phyloP scores from a whole-genome alignment of 2,329 filamentous ascomycete species.

The Neocucurbitaria cava region DNA sequence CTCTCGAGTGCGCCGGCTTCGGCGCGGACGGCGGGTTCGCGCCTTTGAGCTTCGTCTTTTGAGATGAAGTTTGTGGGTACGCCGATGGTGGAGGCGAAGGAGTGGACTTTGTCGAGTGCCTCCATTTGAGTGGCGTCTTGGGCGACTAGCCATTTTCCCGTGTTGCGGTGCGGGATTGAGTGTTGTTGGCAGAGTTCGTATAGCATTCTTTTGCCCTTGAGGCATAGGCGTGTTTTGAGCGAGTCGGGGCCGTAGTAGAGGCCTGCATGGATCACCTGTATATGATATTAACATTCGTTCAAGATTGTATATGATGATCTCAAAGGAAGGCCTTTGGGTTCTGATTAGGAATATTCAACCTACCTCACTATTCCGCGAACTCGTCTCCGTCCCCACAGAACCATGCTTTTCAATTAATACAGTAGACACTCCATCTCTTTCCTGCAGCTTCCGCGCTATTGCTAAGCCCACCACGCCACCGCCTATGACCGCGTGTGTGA shows the following conservation, averaged over 20 bases:
- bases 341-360: neutral
- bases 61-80: constrained; percentile 78
- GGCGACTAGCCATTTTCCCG: constrained; percentile 94
- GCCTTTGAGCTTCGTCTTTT: constrained; percentile 63
- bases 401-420: constrained; percentile 82
- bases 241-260: constrained; percentile 82
- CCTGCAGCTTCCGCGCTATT: constrained; percentile 74
- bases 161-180: constrained; percentile 73
- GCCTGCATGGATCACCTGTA: constrained; percentile 87
- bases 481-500: constrained; percentile 72
- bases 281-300: neutral
- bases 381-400: constrained; percentile 82
- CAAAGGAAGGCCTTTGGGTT: neutral
- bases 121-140: constrained; percentile 75
- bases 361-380: constrained; percentile 86
- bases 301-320: neutral
- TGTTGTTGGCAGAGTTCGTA: constrained; percentile 77
- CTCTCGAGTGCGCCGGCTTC: constrained; percentile 79
- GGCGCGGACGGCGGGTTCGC: constrained; percentile 80
- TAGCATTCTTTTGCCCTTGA: constrained; percentile 76
- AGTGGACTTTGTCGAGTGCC: constrained; percentile 65
- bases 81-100: constrained; percentile 60
- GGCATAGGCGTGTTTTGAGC: constrained; percentile 84
- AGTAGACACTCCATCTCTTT: constrained; percentile 66
- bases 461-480: constrained; percentile 81